Percentiles rank a stretch among this genome's conserved stretches.
phyloP scores from a whole-genome alignment of 192 early-diverging fungal genomes.

The Haplosporangium gracile region DNA sequence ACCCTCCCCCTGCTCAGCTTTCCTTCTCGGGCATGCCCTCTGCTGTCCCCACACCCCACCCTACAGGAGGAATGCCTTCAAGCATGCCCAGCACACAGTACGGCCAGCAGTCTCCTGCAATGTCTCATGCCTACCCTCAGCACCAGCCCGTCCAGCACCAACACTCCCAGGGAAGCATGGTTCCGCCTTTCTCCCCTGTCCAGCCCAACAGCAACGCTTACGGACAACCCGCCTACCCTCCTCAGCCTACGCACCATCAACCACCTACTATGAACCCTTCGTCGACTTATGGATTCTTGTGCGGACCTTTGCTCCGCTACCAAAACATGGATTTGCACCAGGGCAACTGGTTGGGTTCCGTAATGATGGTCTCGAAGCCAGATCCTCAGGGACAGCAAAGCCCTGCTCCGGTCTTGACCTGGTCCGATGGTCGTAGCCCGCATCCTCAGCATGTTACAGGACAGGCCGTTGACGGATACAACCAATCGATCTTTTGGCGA shows the following conservation, averaged over 20 bases:
- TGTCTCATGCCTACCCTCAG: neutral
- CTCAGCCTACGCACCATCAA: neutral
- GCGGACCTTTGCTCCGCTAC: slow-evolving; percentile 63
- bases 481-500: slow-evolving; percentile 74
- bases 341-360: slow-evolving; percentile 60
- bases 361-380: slow-evolving; percentile 58
- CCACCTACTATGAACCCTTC: slow-evolving; percentile 1
- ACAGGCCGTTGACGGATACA: slow-evolving; percentile 66
- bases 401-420: slow-evolving; percentile 41
- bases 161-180: slow-evolving; percentile 7
- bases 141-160: slow-evolving; percentile 23
- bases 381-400: slow-evolving; percentile 44
- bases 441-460: slow-evolving; percentile 25
- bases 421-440: slow-evolving; percentile 20
- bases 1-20: slow-evolving; percentile 27
- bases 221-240: slow-evolving; percentile 3
- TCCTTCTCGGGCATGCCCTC: slow-evolving; percentile 16
- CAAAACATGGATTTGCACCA: slow-evolving; percentile 56
- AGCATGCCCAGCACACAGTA: slow-evolving; percentile 31
- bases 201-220: neutral
- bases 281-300: slow-evolving; percentile 20
- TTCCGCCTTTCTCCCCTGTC: neutral
- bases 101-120: neutral
- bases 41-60: slow-evolving; percentile 28
- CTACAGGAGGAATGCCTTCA: slow-evolving; percentile 14